Percentiles rank a stretch among this genome's conserved stretches.
phyloP scores from a whole-genome alignment of 345 rosid genomes.

The Populus tremula region DNA sequence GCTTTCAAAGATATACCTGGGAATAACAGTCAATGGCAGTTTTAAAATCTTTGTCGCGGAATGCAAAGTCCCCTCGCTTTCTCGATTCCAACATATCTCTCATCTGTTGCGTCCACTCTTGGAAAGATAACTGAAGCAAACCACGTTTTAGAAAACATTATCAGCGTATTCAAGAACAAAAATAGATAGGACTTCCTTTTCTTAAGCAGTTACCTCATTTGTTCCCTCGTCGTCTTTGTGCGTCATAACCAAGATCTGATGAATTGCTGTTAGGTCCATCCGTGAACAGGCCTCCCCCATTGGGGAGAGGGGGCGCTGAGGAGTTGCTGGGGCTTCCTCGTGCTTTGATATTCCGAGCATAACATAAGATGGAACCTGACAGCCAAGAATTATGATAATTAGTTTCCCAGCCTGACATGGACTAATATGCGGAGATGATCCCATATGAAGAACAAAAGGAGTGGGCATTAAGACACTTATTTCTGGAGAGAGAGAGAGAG shows the following conservation, averaged over 20 bases:
- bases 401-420: not conserved
- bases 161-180: conserved; percentile 5
- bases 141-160: conserved; percentile 19
- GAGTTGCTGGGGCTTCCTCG: conserved; percentile 65
- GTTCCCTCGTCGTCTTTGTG: conserved; percentile 97
- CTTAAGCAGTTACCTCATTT: conserved; percentile 56
- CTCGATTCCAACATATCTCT: conserved; percentile 91
- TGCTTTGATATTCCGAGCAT: conserved; percentile 80
- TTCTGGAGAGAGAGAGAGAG: not conserved
- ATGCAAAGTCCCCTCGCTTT: conserved; percentile 87
- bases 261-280: conserved; percentile 94
- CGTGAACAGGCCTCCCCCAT: conserved; percentile 97
- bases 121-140: conserved; percentile 72
- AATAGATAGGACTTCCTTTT: not conserved
- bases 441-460: not conserved
- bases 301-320: conserved; percentile 70
- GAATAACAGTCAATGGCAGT: conserved; percentile 87
- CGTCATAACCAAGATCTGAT: conserved; percentile 75
- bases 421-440: not conserved
- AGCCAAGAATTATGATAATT: conserved; percentile 1
- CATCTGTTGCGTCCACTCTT: conserved; percentile 99
- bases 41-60: conserved; percentile 94
- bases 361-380: conserved; percentile 81
- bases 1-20: conserved; percentile 49
- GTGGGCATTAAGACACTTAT: not conserved